Evolutionary conservation across 495 filamentous ascomycete genomes (phyloP), one percentile per base, ranked within the genome.

Genomic region (Aspergillus cristatus): DNA sequence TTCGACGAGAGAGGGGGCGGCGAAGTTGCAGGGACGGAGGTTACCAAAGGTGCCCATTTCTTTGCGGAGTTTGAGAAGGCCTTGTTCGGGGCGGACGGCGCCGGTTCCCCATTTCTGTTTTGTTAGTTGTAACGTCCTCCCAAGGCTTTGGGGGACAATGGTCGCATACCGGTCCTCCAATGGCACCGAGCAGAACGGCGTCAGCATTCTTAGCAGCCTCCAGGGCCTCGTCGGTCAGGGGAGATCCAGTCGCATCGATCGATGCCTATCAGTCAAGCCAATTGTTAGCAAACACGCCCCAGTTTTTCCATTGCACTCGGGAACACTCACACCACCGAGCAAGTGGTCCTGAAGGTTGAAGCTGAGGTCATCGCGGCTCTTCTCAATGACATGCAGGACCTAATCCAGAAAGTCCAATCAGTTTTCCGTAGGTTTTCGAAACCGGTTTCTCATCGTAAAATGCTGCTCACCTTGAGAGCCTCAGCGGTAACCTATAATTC

Each of bases 11-110:
- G 79, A 75, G 38, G 90, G 84, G 17, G 89, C 86, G 28, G 90
- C 86, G 71, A 98, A 98, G 74, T 81, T 89, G 78, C 91, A 98
- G 4, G 91, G 91, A 3, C 91, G 87, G 33, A 98, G 82, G 76
- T 98, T 98, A 48, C 90, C 91, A 67, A 91, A 98, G 48, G 91
- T 85, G 54, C 73, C 70, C 72, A 98, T 82, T 60, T 94, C 82
- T 62, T 94, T 96, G 70, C 91, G 87, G 32, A 98, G 84, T 46
- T 72, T 75, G 37, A 98, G 83, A 57, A 98, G 75, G 41, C 91
- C 91, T 65, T 97, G 90, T 55, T 98, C 91, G 4, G 91, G 91
- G 34, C 91, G 84, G 41, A 97, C 82, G 36, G 75, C 56, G 45
- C 86, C 85, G 3, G 84, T 88, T 39, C 91, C 91, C 86, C 93